A percentile compares a stretch with the other conserved stretches of the same genome.
Conservation (phyloP, 805 yeast species). For the Candida peoriensis region DNA sequence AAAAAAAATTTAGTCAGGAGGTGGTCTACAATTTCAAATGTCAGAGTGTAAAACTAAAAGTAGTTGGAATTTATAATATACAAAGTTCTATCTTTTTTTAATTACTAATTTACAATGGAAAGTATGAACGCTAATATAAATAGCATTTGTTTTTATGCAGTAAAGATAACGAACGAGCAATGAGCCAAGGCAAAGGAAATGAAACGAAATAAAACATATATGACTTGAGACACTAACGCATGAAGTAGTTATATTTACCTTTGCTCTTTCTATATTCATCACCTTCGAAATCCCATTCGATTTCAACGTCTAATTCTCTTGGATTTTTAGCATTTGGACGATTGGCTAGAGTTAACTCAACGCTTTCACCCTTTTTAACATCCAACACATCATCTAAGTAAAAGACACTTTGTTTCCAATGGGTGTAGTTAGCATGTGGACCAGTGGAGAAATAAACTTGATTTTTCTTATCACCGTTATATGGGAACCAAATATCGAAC, state of each 20-base stretch:
- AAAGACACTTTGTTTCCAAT: constrained; percentile 98
- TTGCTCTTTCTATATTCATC: constrained; percentile 46
- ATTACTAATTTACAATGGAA: too few relatives aligned
- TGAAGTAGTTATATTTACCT: constrained; percentile 62
- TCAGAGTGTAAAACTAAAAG: too few relatives aligned
- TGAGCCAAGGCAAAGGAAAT: too few relatives aligned
- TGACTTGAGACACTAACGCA: constrained; percentile 49
- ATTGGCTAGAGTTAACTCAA: constrained; percentile 68
- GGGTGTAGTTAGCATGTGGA: constrained; percentile 90
- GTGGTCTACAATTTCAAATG: too few relatives aligned
- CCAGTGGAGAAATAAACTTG: constrained; percentile 85
- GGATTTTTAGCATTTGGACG: constrained; percentile 77
- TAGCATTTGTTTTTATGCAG: too few relatives aligned
- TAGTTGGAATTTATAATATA: too few relatives aligned
- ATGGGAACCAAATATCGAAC: constrained; percentile 92
- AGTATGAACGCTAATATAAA: too few relatives aligned
- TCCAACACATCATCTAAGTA: constrained; percentile 79
- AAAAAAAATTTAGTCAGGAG: too few relatives aligned
- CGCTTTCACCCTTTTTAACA: constrained; percentile 66
- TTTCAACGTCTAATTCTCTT: constrained; percentile 82
- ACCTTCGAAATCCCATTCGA: constrained; percentile 41
- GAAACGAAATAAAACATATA: too few relatives aligned
- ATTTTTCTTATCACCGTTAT: constrained; percentile 39
- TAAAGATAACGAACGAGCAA: too few relatives aligned
- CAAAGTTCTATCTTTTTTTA: too few relatives aligned